Conservation (phyloP, 1,284 basidiomycete genomes). For the Fomitopsis betulina region DNA sequence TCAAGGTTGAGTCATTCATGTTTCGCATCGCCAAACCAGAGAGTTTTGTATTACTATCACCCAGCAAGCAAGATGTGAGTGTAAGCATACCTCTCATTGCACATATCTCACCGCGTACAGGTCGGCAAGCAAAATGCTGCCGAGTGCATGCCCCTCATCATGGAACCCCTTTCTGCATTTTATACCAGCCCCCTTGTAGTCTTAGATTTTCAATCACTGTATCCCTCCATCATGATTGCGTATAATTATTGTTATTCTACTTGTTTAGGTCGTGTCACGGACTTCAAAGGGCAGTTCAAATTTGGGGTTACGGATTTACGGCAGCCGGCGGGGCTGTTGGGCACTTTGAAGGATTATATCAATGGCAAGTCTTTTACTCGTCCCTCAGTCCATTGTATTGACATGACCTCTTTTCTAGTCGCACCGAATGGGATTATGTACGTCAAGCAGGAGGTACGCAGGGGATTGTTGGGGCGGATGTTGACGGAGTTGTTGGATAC, state of each 20-base stretch:
- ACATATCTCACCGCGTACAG: constrained; percentile 34
- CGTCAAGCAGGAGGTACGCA: constrained; percentile 82
- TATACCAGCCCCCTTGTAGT: constrained; percentile 91
- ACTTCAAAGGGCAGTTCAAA: constrained; percentile 87
- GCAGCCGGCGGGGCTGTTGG: constrained; percentile 65
- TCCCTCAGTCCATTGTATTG: background rate
- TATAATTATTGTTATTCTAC: constrained; percentile 98
- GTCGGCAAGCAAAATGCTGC: constrained; percentile 96
- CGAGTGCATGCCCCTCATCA: constrained; percentile 90
- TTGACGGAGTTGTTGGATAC: constrained; percentile 90
- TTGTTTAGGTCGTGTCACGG: constrained; percentile 83
- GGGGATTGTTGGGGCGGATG: constrained; percentile 89
- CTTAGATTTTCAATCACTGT: constrained; percentile 94
- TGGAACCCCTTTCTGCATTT: constrained; percentile 92
- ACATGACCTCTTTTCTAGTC: constrained; percentile 44
- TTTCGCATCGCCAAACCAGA: constrained; percentile 98
- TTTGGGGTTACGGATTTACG: constrained; percentile 83
- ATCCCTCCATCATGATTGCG: constrained; percentile 97
- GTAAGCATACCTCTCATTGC: background rate
- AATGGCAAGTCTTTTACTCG: constrained; percentile 42
- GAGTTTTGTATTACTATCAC: constrained; percentile 84
- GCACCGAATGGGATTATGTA: constrained; percentile 95
- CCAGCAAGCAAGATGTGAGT: constrained; percentile 77
- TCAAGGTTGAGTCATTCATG: constrained; percentile 98
- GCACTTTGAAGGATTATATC: constrained; percentile 69